These are phyloP conservation scores for Pythium sp. DNA, from an alignment of 352 stramenopile genomes.

Conservation along the genomic window DNA sequence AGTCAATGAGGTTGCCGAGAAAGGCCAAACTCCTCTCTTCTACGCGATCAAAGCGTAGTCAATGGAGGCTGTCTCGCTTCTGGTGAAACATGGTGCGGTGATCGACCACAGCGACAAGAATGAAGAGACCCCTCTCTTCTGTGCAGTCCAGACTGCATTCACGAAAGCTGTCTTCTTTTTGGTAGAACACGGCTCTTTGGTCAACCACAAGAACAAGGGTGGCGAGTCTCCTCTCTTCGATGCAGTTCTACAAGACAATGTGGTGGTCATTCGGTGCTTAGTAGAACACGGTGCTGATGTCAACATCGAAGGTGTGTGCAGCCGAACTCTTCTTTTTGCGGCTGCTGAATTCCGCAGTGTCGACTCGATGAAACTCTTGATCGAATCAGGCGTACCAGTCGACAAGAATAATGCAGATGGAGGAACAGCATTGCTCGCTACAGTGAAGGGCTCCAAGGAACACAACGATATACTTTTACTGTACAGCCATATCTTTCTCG, in stretches of 20 bases:
- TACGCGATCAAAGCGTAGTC: neutral
- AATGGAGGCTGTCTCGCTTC: neutral
- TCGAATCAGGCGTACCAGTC: neutral
- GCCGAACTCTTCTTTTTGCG: neutral
- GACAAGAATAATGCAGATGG: neutral
- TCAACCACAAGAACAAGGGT: neutral
- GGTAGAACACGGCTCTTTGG: too few species aligned
- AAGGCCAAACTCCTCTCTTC: neutral
- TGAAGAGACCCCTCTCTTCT: neutral
- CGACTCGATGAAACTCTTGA: neutral
- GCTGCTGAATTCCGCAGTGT: neutral
- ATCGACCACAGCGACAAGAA: neutral
- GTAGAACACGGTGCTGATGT: neutral
- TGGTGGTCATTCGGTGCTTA: neutral
- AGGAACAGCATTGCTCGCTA: neutral
- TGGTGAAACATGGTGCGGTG: neutral
- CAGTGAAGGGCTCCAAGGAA: too few species aligned
- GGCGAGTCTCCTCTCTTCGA: neutral
- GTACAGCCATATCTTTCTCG: too few species aligned
- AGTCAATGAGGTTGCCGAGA: neutral
- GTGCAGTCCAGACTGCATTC: too few species aligned
- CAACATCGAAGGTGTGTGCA: neutral
- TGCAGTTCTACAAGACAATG: too few species aligned
- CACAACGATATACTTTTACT: too few species aligned
- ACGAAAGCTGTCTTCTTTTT: too few species aligned